Evolutionary conservation across 1,284 basidiomycete species (phyloP), one percentile per base, ranked within the genome.

Genomic region (Cystobasidium slooffiae): DNA sequence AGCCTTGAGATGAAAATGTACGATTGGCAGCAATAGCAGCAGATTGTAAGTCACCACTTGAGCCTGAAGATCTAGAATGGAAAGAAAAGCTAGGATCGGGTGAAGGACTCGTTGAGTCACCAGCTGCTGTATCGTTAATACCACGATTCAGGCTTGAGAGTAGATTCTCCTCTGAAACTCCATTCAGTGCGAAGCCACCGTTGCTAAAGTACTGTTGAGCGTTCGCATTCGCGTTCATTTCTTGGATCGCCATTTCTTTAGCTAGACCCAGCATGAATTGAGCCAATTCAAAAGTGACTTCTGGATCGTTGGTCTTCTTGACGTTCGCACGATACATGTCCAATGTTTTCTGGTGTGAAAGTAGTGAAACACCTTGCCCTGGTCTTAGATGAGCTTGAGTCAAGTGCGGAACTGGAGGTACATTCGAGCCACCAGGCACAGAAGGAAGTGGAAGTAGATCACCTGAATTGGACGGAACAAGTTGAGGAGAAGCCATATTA

Each of bases 251-350:
- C 68, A 64, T 53, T 24, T 81, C 80, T 75, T 80, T 82, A 61
- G 79, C 78, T 46, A 95, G 93, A 81, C 98, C 97, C 80, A 99
- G 91, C 91, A 97, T 95, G 85, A 99, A 98, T 16, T 96, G 93
- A 66, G 95, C 93, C 79, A 99, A 96, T 83, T 99, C 96, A 84
- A 96, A 99, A 82, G 96, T 96, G 75, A 97, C 86, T 81, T 97
- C 93, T 0, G 96, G 95, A 83, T 99, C 94, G 84, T 97, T 94
- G 0, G 94, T 97, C 85, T 98, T 99, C 85, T 97, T 97, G 37
- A 96, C 96, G 82, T 99, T 99, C 61, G 91, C 88, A 55, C 97
- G 91, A 85, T 99, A 99, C 74, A 97, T 89, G 83, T 97, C 94
- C 75, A 99, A 89, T 3, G 96, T 99, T 78, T 92, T 92, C 83